These are phyloP conservation scores for Tulasnella sp. DNA, from an alignment of 768 basidiomycete species.

Conservation along the genomic window DNA sequence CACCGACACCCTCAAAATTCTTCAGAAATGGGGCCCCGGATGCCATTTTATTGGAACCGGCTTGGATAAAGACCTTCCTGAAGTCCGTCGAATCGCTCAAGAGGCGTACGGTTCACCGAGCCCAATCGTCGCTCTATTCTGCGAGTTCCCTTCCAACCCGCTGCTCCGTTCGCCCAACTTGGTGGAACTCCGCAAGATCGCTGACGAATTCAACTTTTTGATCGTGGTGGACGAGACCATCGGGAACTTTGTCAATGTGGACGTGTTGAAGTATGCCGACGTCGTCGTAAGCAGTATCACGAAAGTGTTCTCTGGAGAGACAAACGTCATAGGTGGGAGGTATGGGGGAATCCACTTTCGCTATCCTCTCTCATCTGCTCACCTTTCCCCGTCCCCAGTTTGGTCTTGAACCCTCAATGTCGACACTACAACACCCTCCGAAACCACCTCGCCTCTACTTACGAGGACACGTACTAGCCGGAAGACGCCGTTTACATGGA, in stretches of 20 bases:
- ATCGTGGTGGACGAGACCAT: slow-evolving; percentile 91
- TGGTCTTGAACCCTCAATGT: slow-evolving; percentile 78
- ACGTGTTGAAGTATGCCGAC: slow-evolving; percentile 76
- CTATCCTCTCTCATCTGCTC: not conserved
- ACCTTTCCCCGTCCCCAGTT: slow-evolving; percentile 33
- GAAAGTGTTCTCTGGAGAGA: slow-evolving; percentile 92
- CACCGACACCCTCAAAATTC: slow-evolving; percentile 84
- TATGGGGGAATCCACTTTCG: slow-evolving; percentile 27
- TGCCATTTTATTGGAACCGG: slow-evolving; percentile 82
- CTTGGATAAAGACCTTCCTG: slow-evolving; percentile 51
- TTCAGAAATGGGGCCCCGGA: slow-evolving; percentile 94
- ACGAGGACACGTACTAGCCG: slow-evolving; percentile 78
- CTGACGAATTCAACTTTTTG: slow-evolving; percentile 80
- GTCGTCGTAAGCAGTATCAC: slow-evolving; percentile 85
- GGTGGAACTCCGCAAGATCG: slow-evolving; percentile 59
- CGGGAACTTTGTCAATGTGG: slow-evolving; percentile 88
- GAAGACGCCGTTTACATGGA: slow-evolving; percentile 97
- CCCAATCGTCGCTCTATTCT: slow-evolving; percentile 71
- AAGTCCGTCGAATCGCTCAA: slow-evolving; percentile 52
- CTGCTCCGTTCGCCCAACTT: slow-evolving; percentile 79
- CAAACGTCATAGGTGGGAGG: slow-evolving; percentile 98
- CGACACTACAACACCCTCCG: slow-evolving; percentile 61
- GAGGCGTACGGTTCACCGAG: slow-evolving; percentile 23
- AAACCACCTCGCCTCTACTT: slow-evolving; percentile 40
- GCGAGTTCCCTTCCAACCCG: slow-evolving; percentile 94